These are phyloP conservation scores for Anisodus acutangulus DNA, from an alignment of 257 asterid genomes.

Conservation along the genomic window DNA sequence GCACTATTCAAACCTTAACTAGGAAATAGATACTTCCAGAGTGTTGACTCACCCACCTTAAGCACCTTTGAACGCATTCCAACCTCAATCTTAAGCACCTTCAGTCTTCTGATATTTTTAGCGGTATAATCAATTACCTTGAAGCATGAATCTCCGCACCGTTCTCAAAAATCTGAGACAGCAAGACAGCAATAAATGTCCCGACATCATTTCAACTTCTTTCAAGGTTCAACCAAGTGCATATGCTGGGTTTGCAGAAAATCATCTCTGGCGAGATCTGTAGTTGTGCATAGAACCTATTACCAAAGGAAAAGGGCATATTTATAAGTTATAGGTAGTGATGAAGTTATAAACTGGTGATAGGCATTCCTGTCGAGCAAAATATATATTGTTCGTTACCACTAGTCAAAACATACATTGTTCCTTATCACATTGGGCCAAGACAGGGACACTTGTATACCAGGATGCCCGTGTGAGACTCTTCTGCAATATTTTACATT, in stretches of 20 bases:
- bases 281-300: not conserved
- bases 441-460: not conserved
- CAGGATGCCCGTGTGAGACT: not conserved
- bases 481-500: not conserved
- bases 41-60: not conserved
- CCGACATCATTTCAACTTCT: not conserved
- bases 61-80: not conserved
- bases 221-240: not conserved
- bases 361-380: not conserved
- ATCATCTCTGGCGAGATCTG: not conserved
- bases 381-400: not conserved
- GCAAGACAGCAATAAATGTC: not conserved
- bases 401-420: not conserved
- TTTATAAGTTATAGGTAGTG: too few species aligned
- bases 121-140: not conserved
- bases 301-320: not conserved
- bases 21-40: not conserved
- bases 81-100: not conserved
- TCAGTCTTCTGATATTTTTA: not conserved
- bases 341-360: constrained; percentile 6
- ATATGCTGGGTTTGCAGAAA: not conserved
- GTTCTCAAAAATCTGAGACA: not conserved
- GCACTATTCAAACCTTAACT: not conserved
- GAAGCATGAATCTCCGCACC: not conserved
- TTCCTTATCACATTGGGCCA: not conserved